Percentiles rank a stretch among this genome's conserved stretches.
phyloP scores from a whole-genome alignment of 2,329 filamentous ascomycete species.

The Phoma sp. region DNA sequence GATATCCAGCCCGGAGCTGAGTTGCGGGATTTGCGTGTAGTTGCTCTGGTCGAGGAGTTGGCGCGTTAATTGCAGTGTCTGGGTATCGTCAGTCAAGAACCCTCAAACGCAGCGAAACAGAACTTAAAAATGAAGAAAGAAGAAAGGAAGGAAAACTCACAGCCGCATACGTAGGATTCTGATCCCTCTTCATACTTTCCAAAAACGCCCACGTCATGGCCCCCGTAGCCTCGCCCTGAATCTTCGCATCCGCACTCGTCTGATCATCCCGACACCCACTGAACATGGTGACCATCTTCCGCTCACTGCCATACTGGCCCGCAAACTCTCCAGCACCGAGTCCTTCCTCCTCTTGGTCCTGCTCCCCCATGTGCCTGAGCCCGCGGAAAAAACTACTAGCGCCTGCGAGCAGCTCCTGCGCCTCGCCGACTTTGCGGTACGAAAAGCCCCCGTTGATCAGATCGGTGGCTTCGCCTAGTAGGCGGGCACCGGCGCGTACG shows the following conservation, averaged over 20 bases:
- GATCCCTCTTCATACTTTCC: slow-evolving; percentile 50
- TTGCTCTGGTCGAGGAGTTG: slow-evolving; percentile 47
- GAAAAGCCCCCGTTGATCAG: slow-evolving; percentile 60
- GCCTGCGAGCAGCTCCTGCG: slow-evolving; percentile 59
- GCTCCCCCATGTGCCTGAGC: slow-evolving; percentile 54
- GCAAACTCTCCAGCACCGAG: slow-evolving; percentile 47
- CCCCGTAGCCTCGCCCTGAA: slow-evolving; percentile 52
- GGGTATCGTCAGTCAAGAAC: not conserved
- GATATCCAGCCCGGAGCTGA: slow-evolving; percentile 52
- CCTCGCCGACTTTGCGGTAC: slow-evolving; percentile 59
- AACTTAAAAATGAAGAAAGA: no score
- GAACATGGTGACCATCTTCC: slow-evolving; percentile 60
- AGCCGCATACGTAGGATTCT: slow-evolving; percentile 49
- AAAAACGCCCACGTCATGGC: slow-evolving; percentile 59
- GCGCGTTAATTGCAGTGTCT: slow-evolving; percentile 50
- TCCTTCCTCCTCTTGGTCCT: slow-evolving; percentile 54
- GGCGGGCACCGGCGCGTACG: slow-evolving; percentile 57
- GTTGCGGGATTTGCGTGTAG: slow-evolving; percentile 54
- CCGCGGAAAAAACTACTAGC: slow-evolving; percentile 62
- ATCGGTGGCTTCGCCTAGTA: slow-evolving; percentile 58
- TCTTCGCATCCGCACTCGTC: slow-evolving; percentile 57
- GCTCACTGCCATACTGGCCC: slow-evolving; percentile 54
- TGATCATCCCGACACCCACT: slow-evolving; percentile 59
- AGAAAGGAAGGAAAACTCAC: slow-evolving; percentile 28
- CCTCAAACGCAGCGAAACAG: no score